Percentiles rank a stretch among this genome's conserved stretches.
These are phyloP conservation scores for Aeminium ludgeri DNA, from an alignment of 495 filamentous ascomycete species.

Conservation along the genomic window DNA sequence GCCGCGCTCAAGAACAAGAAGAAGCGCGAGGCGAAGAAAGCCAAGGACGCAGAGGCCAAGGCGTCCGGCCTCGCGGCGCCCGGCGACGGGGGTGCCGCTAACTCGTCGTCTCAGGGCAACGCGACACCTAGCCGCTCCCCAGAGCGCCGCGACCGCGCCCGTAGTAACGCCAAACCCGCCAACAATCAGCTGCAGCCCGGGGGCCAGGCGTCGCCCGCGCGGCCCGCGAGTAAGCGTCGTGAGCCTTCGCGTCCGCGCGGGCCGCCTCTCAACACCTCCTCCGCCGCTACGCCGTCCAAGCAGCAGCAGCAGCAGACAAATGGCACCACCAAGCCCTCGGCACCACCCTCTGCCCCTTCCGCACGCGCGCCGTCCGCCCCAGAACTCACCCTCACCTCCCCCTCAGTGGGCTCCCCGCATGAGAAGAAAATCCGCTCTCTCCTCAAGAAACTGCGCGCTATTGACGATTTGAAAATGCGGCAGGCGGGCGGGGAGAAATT, in stretches of 20 bases:
- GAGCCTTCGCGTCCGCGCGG: constrained; percentile 12
- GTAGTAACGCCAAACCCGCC: too few species aligned
- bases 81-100: constrained; percentile 16
- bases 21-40: constrained; percentile 93
- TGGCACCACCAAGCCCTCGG: constrained; percentile 1
- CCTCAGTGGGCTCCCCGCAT: constrained; percentile 33
- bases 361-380: constrained; percentile 18
- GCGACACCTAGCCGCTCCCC: constrained; percentile 38
- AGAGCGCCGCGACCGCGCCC: constrained; percentile 29
- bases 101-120: too few species aligned
- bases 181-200: too few species aligned
- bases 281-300: not conserved
- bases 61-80: constrained; percentile 25
- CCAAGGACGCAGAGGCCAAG: constrained; percentile 54
- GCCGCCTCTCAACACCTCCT: constrained; percentile 9
- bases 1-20: constrained; percentile 95
- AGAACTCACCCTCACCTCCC: constrained; percentile 32
- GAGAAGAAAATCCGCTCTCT: constrained; percentile 84
- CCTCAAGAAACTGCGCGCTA: constrained; percentile 91
- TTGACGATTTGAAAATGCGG: constrained; percentile 94
- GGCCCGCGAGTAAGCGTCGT: constrained; percentile 7
- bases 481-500: constrained; percentile 86
- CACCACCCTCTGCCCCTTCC: constrained; percentile 8
- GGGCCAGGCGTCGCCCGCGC: constrained; percentile 2
- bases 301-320: constrained; percentile 5